A percentile compares a stretch with the other conserved stretches of the same genome.
Conservation (phyloP, 345 rosid genomes). For the Alliaria petiolata region DNA sequence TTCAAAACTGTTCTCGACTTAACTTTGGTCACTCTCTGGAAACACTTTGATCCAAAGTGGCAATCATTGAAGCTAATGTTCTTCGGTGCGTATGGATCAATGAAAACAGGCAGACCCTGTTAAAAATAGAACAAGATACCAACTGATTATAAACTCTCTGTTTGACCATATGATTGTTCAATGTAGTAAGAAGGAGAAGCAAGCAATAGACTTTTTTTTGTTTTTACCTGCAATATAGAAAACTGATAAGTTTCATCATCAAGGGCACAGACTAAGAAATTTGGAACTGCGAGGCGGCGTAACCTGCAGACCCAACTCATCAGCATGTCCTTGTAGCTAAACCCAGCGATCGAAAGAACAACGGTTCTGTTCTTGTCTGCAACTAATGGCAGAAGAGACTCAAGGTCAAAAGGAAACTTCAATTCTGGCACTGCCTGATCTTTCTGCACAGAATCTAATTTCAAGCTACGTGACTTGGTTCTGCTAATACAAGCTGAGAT, state of each 20-base stretch:
- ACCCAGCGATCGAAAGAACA: constrained; percentile 84
- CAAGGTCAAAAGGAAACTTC: constrained; percentile 53
- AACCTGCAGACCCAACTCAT: constrained; percentile 98
- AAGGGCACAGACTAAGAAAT: constrained; percentile 83
- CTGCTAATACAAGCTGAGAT: constrained; percentile 43
- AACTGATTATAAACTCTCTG: constrained; percentile 1
- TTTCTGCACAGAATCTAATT: constrained; percentile 32
- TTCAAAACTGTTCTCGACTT: constrained; percentile 82
- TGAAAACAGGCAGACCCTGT: constrained; percentile 86
- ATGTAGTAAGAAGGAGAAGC: not conserved
- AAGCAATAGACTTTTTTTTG: not conserved
- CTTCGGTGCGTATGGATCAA: constrained; percentile 64
- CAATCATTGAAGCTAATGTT: constrained; percentile 86
- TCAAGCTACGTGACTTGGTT: constrained; percentile 31
- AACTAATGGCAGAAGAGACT: constrained; percentile 55
- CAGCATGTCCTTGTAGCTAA: constrained; percentile 89
- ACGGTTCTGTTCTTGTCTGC: constrained; percentile 70
- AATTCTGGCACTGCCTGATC: constrained; percentile 31
- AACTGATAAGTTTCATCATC: constrained; percentile 78
- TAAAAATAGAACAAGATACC: not conserved
- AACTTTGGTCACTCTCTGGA: constrained; percentile 85
- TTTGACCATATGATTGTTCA: not conserved
- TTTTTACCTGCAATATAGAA: constrained; percentile 62
- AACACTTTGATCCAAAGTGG: constrained; percentile 91
- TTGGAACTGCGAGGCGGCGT: constrained; percentile 60